phyloP scores from a whole-genome alignment of 768 basidiomycete genomes.

The Megacollybia marginata region DNA sequence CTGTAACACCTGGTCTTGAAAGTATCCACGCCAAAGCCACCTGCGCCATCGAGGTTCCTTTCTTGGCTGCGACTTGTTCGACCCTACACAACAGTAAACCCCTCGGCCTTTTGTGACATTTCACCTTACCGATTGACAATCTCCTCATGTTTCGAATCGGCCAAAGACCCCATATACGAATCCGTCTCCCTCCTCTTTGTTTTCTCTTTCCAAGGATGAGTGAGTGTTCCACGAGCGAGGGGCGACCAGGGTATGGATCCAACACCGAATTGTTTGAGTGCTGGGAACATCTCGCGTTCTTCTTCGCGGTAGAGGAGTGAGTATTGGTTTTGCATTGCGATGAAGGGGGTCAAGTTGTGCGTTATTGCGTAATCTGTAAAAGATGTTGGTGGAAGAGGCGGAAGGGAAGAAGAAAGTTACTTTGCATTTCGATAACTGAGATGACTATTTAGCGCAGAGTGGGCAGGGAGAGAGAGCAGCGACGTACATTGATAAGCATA shows the following conservation, averaged over 20 bases:
- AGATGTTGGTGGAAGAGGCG: not conserved
- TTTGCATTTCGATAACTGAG: conserved; percentile 50
- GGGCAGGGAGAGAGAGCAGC: not conserved
- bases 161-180: too few species aligned
- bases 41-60: too few species aligned
- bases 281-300: conserved; percentile 58
- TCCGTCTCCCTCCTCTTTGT: too few species aligned
- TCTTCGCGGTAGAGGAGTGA: conserved; percentile 58
- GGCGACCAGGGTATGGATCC: conserved; percentile 57
- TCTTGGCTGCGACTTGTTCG: too few species aligned
- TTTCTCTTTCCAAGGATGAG: conserved; percentile 21
- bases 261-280: conserved; percentile 45
- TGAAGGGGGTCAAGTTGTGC: conserved; percentile 53
- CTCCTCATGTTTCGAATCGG: too few species aligned
- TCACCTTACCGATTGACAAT: too few species aligned
- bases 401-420: conserved; percentile 17
- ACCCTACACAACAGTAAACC: too few species aligned
- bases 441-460: not conserved
- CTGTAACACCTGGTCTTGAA: too few species aligned
- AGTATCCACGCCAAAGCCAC: too few species aligned
- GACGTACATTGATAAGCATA: conserved; percentile 28
- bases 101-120: too few species aligned
- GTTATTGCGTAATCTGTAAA: conserved; percentile 38
- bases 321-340: conserved; percentile 67
- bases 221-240: conserved; percentile 41